Conservation (phyloP, 2,329 filamentous ascomycete species). For the Raffaelea arxii region DNA sequence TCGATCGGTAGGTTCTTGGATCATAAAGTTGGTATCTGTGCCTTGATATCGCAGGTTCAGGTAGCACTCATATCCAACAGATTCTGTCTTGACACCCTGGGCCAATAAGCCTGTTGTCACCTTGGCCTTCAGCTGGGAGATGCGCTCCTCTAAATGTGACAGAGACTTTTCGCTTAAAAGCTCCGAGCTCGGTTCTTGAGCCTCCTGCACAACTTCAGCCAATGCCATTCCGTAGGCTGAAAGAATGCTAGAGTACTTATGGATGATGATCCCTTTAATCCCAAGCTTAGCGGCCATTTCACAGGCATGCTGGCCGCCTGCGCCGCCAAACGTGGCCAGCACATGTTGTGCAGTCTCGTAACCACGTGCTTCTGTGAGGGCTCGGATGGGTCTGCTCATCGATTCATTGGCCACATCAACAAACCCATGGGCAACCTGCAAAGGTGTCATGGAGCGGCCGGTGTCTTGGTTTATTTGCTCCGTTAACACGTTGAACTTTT, state of each 20-base stretch:
- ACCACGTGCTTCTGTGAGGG: conserved; percentile 85
- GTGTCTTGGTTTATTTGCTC: conserved; percentile 69
- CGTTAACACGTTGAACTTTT: conserved; percentile 65
- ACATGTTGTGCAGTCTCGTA: conserved; percentile 82
- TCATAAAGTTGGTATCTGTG: conserved; percentile 85
- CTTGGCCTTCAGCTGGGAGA: conserved; percentile 61
- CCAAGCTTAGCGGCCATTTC: conserved; percentile 78
- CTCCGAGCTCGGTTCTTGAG: conserved; percentile 62
- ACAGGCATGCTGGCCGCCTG: conserved; percentile 82
- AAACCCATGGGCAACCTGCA: conserved; percentile 83
- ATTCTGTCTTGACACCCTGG: conserved; percentile 56
- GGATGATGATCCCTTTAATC: conserved; percentile 74
- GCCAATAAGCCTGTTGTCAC: conserved; percentile 56
- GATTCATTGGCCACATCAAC: conserved; percentile 82
- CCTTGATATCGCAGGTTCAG: conserved; percentile 88
- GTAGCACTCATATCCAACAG: conserved; percentile 80
- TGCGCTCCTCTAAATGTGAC: conserved; percentile 29
- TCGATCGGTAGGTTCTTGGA: conserved; percentile 59
- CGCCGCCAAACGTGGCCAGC: conserved; percentile 86
- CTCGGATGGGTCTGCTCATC: conserved; percentile 83
- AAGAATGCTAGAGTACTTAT: conserved; percentile 77
- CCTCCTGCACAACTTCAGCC: conserved; percentile 84
- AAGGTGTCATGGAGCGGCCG: conserved; percentile 59
- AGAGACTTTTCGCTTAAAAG: conserved; percentile 46
- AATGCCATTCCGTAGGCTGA: conserved; percentile 89